phyloP scores from a whole-genome alignment of 768 basidiomycete species.

The Tubosaeta brunneosetosa region DNA sequence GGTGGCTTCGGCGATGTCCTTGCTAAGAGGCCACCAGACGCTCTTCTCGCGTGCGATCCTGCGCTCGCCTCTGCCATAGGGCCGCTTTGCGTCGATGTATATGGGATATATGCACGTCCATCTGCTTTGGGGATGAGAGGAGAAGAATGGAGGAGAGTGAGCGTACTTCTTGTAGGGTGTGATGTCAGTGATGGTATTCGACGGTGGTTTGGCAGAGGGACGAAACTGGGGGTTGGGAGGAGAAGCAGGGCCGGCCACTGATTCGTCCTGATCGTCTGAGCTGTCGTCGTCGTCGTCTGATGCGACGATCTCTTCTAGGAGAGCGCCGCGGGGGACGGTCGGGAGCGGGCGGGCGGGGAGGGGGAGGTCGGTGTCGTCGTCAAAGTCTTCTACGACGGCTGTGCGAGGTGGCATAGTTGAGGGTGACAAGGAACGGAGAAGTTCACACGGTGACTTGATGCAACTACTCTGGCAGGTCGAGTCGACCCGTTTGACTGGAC shows the following conservation, averaged over 20 bases:
- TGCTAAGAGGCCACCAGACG: conserved; percentile 93
- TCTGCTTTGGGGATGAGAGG: conserved; percentile 37
- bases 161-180: conserved; percentile 81
- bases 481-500: neutral
- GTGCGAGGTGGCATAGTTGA: conserved; percentile 47
- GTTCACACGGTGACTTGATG: conserved; percentile 27
- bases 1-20: conserved; percentile 86
- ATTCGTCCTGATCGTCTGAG: conserved; percentile 27
- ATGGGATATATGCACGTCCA: conserved; percentile 97
- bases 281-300: conserved; percentile 52
- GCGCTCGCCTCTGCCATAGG: conserved; percentile 78
- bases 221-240: conserved; percentile 31
- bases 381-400: conserved; percentile 74
- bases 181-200: conserved; percentile 57
- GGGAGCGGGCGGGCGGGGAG: conserved; percentile 64
- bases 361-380: conserved; percentile 92
- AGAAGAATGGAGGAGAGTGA: neutral
- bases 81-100: conserved; percentile 92
- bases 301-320: conserved; percentile 66
- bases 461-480: conserved; percentile 10
- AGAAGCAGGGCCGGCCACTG: conserved; percentile 53
- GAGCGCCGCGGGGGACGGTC: conserved; percentile 64
- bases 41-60: conserved; percentile 74
- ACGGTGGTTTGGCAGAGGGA: conserved; percentile 21
- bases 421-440: conserved; percentile 2